A percentile compares a stretch with the other conserved stretches of the same genome.
Conservation (phyloP, 768 basidiomycete genomes). For the Grammothele lineata region DNA sequence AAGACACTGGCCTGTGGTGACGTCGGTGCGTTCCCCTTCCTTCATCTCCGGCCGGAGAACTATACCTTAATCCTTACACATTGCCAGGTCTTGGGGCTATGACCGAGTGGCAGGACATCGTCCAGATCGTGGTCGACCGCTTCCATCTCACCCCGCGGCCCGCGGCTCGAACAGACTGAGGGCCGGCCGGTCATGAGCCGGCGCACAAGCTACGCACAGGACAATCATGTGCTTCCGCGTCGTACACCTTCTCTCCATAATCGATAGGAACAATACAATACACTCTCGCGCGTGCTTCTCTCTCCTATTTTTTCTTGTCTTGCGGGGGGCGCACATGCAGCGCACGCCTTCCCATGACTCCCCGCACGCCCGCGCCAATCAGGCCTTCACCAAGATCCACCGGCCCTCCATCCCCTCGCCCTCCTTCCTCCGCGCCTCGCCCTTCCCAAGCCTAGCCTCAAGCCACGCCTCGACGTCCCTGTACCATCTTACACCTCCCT, state of each 20-base stretch:
- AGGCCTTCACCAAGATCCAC: constrained; percentile 56
- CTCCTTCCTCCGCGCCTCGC: constrained; percentile 54
- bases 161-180: too few relatives aligned
- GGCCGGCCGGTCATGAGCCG: too few relatives aligned
- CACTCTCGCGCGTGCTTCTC: too few relatives aligned
- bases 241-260: too few relatives aligned
- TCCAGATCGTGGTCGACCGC: constrained; percentile 59
- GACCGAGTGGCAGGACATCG: constrained; percentile 94
- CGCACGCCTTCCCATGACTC: too few relatives aligned
- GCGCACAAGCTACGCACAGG: too few relatives aligned
- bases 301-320: too few relatives aligned
- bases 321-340: too few relatives aligned
- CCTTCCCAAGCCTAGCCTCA: constrained; percentile 33
- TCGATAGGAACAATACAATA: too few relatives aligned
- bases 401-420: constrained; percentile 50
- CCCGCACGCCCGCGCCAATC: background rate
- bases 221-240: background rate
- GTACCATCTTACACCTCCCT: too few relatives aligned
- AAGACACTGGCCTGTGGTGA: constrained; percentile 92
- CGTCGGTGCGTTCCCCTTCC: constrained; percentile 47
- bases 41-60: background rate
- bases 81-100: constrained; percentile 82
- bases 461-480: constrained; percentile 51
- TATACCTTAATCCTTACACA: too few relatives aligned
- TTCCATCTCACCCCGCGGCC: constrained; percentile 37